Base-by-base conservation (phyloP, 495 filamentous ascomycete genomes). In the Penicillium atrosanguineum region DNA sequence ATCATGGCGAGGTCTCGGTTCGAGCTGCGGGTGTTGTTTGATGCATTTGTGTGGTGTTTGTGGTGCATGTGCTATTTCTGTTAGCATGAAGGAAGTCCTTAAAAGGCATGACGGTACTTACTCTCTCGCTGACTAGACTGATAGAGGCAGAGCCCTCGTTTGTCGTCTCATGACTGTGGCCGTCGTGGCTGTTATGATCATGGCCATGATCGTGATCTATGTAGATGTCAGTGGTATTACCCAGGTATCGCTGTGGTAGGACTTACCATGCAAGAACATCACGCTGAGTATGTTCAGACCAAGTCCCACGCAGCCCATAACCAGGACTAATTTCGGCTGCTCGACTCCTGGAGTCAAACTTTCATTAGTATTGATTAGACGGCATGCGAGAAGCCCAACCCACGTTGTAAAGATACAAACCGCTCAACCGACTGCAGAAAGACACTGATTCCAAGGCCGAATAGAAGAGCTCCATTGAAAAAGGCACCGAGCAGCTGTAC, bases 401-500 rank as follows among this genome's bases (percentile, higher is more conserved):
- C 38, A 79, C 75, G 48, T 41, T 79, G 62, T 7, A 79, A 42
- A 5, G 69, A 60, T 26, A 96, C 74, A 60, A 96, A 88, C 21
- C 92, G 84, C 50, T 90, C 86, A 28, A 96, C 76, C 8, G 92
- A 90, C 68, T 97, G 92, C 44, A 97, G 79, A 57, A 96, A 88
- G 60, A 97, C 91, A 19, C 89, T 89, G n/a, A 96, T 76, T 64
- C 91, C 95, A n/a, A 97, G 79, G 0, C 86, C 90, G 49, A 96
- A 84, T 28, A 97, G 75, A 63, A 97, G 91, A 11, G 95, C 89
- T 50, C 92, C 91, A 61, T 96, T 97, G 74, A 95, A 87, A 56
- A 95, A 85, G 15, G 91, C 91, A 50, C 91, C 91, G 3, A 96
- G 79, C 7, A 94, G 88, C 73, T 93, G 90, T 14, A 90, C 87